Conservation (phyloP, 441 rosid species). For the Breynia disticha region DNA sequence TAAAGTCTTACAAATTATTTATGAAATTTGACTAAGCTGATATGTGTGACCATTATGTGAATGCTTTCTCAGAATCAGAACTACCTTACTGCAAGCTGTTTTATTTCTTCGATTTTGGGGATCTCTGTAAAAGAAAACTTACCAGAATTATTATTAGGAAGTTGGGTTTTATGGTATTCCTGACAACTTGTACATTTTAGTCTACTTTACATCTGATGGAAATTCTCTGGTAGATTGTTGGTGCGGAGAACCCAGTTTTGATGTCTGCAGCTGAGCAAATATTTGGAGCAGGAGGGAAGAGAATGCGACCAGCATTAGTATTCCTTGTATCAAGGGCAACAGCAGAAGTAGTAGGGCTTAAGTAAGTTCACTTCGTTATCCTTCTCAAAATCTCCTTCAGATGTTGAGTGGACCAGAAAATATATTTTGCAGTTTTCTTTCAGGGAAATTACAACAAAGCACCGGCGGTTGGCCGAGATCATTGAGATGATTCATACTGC, state of each 20-base stretch:
- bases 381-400: not conserved
- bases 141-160: too few species aligned
- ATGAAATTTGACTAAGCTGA: too few species aligned
- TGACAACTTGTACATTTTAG: not conserved
- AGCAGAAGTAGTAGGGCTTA: slow-evolving; percentile 58
- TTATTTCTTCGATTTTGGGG: too few species aligned
- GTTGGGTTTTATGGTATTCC: not conserved
- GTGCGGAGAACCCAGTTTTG: slow-evolving; percentile 87
- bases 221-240: slow-evolving; percentile 61
- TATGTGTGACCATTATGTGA: too few species aligned
- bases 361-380: slow-evolving; percentile 30
- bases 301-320: slow-evolving; percentile 93
- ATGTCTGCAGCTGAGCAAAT: slow-evolving; percentile 96
- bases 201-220: slow-evolving; percentile 17
- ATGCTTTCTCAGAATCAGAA: too few species aligned
- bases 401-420: slow-evolving; percentile 8
- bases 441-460: slow-evolving; percentile 73
- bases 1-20: too few species aligned
- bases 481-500: slow-evolving; percentile 98
- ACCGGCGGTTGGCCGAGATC: slow-evolving; percentile 83
- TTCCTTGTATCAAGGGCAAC: slow-evolving; percentile 92
- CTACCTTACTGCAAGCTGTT: too few species aligned
- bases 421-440: slow-evolving; percentile 12
- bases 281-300: slow-evolving; percentile 94
- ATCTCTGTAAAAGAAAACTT: too few species aligned